Base-by-base conservation (phyloP, 2,329 filamentous ascomycete genomes). In the Phaeoacremonium minimum region DNA sequence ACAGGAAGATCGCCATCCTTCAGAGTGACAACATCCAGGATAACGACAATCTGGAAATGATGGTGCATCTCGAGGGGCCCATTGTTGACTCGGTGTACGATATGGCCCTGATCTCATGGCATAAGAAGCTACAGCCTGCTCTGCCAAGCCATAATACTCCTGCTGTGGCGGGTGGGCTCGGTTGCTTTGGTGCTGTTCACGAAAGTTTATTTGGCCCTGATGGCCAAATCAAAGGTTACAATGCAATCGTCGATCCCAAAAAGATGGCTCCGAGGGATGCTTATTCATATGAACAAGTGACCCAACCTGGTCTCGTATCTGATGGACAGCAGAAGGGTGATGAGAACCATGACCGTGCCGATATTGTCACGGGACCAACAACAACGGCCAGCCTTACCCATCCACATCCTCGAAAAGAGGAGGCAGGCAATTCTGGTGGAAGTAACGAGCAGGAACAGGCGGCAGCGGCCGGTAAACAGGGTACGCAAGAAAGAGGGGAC, bases 41-140 rank as follows among this genome's bases (percentile, higher is more conserved):
- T 45, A 90, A 88, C 36, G 82, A 86, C 47, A 91, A 91, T 46
- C 42, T 89, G 37, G 86, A 91, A 57, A 89, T 91, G 85, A 80
- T 87, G 74, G 69, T 76, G 4, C 84, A 87, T 37, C 54, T 88
- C 0, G 84, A 90, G 59, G 86, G 86, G 0, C 77, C 83, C 0
- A 85, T 90, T 39, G 85, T 90, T 0, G 83, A 89, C 48, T 77
- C 78, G 2, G 58, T 90, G 16, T 89, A 87, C 52, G 86, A 91
- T 44, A 80, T 81, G 44, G 82, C 83, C 1, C 55, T 89, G 28
- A 69, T 89, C 7, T 83, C 80, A 0, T 91, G 85, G 85, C 68
- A 82, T 44, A 80, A 79, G 41, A 59, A 62, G 1, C 52, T 87
- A 1, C 61, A 78, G 0, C 80, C 82, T 3, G 67, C 75, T 1